Evolutionary conservation across 306 rosid species (phyloP), one percentile per base, ranked within the genome.

Genomic region (Rubus idaeus): DNA sequence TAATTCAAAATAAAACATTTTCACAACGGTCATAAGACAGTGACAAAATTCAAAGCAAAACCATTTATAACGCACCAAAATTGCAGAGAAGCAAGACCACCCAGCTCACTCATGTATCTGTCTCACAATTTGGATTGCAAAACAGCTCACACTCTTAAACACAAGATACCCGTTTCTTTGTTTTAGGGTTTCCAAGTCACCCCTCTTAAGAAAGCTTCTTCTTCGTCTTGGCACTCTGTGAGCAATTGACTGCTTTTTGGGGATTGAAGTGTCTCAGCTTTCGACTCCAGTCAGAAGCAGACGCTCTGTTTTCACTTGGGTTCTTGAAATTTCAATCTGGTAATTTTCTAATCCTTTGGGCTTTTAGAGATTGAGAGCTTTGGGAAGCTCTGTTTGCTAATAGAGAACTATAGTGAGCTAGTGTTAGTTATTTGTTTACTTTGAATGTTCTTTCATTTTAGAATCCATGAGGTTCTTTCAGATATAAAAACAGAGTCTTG

Each of bases 81-180:
- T 20, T 2, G 26, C 52, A 42, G 37, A 67, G 39, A n/a, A 44
- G 7, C 3, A 20, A 60, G 7, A 60, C 66, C 51, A 44, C 10
- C 71, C 23, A 39, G 5, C 66, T 23, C 41, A 60, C 14, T 21
- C 63, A 57, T 23, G 6, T 30, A 13, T 62, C n/a, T 62, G 7
- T 62, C 14, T 21, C 16, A 9, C 7, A 68, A n/a, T 44, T 68
- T 21, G n/a, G 5, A 68, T n/a, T 10, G 10, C n/a, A 45, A 20
- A 45, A n/a, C n/a, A 68, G 53, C 40, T 9, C 72, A 42, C 55
- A 68, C 14, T 65, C 49, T 18, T 65, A 39, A 64, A 64, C 10
- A 12, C 52, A 67, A 67, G 14, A 3, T 10, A 68, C 73, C 73
- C 73, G 47, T 68, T 68, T 45, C 72, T 55, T 18, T n/a, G 21